Evolutionary conservation across 768 basidiomycete species (phyloP).

Genomic region (Suillus hirtellus): DNA sequence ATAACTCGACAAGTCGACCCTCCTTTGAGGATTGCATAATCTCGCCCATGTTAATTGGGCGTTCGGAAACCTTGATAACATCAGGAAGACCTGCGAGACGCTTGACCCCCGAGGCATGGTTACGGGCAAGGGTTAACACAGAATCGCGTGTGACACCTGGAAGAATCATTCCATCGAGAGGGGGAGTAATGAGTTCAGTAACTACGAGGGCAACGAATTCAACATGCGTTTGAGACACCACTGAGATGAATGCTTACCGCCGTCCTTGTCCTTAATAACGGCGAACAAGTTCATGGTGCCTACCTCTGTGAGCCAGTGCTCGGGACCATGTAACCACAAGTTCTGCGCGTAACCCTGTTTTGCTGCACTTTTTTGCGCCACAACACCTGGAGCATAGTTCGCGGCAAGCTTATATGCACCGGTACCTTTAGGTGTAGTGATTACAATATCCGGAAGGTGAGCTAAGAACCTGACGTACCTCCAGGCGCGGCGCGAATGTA

Average conservation of each 20-base stretch:
- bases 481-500: slow-evolving; percentile 85
- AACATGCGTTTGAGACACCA: background rate
- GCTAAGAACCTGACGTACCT: slow-evolving; percentile 41
- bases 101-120: slow-evolving; percentile 51
- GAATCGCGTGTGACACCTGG: slow-evolving; percentile 72
- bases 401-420: slow-evolving; percentile 87
- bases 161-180: slow-evolving; percentile 64
- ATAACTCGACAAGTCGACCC: slow-evolving; percentile 50
- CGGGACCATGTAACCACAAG: slow-evolving; percentile 81
- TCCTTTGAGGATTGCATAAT: slow-evolving; percentile 49
- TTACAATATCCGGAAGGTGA: slow-evolving; percentile 13
- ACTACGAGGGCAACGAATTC: slow-evolving; percentile 27
- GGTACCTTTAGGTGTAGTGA: slow-evolving; percentile 49
- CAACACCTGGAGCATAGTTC: slow-evolving; percentile 86
- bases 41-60: slow-evolving; percentile 75
- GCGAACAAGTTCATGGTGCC: slow-evolving; percentile 95
- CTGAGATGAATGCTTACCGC: slow-evolving; percentile 41
- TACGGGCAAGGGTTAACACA: slow-evolving; percentile 46
- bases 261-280: slow-evolving; percentile 70
- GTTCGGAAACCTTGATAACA: slow-evolving; percentile 62
- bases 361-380: slow-evolving; percentile 80
- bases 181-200: slow-evolving; percentile 64
- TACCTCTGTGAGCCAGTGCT: slow-evolving; percentile 59
- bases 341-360: slow-evolving; percentile 83
- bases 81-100: slow-evolving; percentile 53